phyloP scores from a whole-genome alignment of 192 early-diverging fungal genomes.

The Funneliformis mosseae region DNA sequence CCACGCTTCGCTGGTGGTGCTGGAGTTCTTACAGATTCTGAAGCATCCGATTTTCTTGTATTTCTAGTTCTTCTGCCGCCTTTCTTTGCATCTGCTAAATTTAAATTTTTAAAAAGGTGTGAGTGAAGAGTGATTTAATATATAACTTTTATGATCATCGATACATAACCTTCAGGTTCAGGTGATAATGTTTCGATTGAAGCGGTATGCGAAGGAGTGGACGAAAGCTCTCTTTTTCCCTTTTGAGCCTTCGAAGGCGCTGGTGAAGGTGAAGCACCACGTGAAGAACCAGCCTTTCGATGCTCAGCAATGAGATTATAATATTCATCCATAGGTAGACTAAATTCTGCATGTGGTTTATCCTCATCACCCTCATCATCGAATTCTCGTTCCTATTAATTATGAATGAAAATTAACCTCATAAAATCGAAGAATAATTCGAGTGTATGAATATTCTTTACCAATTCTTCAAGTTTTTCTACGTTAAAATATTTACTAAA shows the following conservation, averaged over 20 bases:
- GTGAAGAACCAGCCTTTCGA: slow-evolving; percentile 44
- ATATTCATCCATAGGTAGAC: slow-evolving; percentile 48
- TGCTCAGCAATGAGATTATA: slow-evolving; percentile 50
- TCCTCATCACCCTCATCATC: slow-evolving; percentile 38
- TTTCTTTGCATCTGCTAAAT: neutral
- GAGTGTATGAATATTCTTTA: neutral
- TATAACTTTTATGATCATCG: too few relatives aligned
- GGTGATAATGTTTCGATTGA: slow-evolving; percentile 43
- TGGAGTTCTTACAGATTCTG: neutral
- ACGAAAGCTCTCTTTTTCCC: slow-evolving; percentile 34
- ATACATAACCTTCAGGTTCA: slow-evolving; percentile 46
- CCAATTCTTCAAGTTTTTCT: slow-evolving; percentile 48
- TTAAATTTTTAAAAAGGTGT: neutral
- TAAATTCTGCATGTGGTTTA: slow-evolving; percentile 40
- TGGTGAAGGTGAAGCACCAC: slow-evolving; percentile 30
- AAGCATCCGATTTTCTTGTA: slow-evolving; percentile 13
- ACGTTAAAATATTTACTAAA: slow-evolving; percentile 43
- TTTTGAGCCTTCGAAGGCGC: slow-evolving; percentile 34
- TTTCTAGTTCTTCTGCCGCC: neutral
- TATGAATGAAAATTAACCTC: neutral
- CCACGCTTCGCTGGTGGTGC: neutral
- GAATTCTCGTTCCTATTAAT: slow-evolving; percentile 42
- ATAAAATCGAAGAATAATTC: neutral
- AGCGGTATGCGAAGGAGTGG: slow-evolving; percentile 36
- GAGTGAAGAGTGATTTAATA: neutral